Evolutionary conservation across 2,329 filamentous ascomycete genomes (phyloP).

Genomic region (Ramularia endophylla): DNA sequence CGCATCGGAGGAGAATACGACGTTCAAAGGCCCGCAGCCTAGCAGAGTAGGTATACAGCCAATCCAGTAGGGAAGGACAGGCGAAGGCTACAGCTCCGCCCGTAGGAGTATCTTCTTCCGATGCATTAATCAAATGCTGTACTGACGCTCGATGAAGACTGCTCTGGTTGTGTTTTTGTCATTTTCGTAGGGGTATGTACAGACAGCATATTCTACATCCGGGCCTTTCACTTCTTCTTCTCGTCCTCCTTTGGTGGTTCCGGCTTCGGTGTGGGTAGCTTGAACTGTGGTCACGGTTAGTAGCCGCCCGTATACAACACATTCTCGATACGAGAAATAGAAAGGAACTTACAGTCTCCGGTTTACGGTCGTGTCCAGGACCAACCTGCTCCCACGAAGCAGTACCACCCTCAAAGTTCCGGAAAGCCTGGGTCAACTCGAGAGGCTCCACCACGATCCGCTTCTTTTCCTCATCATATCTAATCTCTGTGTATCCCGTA

Average conservation of each 20-base stretch:
- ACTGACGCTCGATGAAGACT: too few species aligned
- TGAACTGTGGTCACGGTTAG: slow-evolving; percentile 55
- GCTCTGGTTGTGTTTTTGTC: too few species aligned
- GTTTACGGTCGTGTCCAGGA: slow-evolving; percentile 68
- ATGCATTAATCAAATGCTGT: too few species aligned
- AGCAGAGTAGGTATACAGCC: too few species aligned
- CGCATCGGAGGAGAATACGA: too few species aligned
- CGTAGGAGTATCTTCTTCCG: too few species aligned
- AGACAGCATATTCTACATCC: slow-evolving; percentile 1
- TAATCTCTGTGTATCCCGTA: slow-evolving; percentile 95
- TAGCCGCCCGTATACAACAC: slow-evolving; percentile 1
- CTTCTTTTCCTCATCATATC: slow-evolving; percentile 99
- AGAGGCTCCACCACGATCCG: slow-evolving; percentile 92
- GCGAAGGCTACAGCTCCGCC: too few species aligned
- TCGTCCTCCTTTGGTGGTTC: slow-evolving; percentile 85
- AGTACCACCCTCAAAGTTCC: slow-evolving; percentile 81
- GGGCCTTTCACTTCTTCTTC: slow-evolving; percentile 58
- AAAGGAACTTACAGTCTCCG: slow-evolving; percentile 53
- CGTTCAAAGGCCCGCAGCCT: too few species aligned
- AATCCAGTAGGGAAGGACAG: too few species aligned
- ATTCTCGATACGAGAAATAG: too few species aligned
- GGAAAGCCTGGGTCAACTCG: slow-evolving; percentile 96
- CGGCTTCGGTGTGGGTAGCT: slow-evolving; percentile 90
- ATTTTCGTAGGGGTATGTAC: slow-evolving; percentile 1
- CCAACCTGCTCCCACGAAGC: slow-evolving; percentile 62